Evolutionary conservation across 495 filamentous ascomycete species (phyloP), one percentile per base, ranked within the genome.

Genomic region (Hypoxylon crocopeplum): DNA sequence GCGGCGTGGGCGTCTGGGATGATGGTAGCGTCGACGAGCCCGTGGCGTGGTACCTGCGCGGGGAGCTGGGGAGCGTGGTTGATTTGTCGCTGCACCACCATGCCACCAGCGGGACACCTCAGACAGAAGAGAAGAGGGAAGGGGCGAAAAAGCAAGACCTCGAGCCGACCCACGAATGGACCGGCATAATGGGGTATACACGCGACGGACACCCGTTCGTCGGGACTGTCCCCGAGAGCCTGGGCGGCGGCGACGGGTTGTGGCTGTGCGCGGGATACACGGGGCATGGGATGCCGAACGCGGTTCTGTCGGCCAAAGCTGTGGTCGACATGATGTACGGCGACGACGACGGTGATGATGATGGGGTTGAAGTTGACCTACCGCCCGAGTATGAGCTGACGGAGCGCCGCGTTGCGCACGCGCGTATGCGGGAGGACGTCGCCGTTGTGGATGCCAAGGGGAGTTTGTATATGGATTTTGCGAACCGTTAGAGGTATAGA

Each of bases 231-330:
- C 83, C 78, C 0, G 69, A 75, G 12, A 69, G 72, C 2, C 55
- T 78, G 11, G 70, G 70, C 17, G 63, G 76, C 56, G 62, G 62
- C 37, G 51, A 56, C 50, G 36, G 66, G 1, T 69, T 88, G 45
- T 89, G 77, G 77, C 63, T 89, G 5, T 79, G 80, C 52, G 86
- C 78, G 7, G 87, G 81, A 8, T 90, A 85, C 66, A 84, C 82
- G 29, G 91, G 90, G 0, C 89, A 95, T 63, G 90, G 91, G 1
- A 95, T 95, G 91, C 89, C 89, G 3, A 87, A 88, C 64, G 84
- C 84, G 21, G 86, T 85, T 62, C 72, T 90, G 7, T 87, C 81
- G 48, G 90, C 86, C 2, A 82, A 85, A 55, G 87, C 87, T 6
- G 75, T 86, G 15, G 87, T 79, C 2, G 74, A 79, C 22, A 85